phyloP scores from a whole-genome alignment of 2,329 filamentous ascomycete genomes.

The Penicillium sp. region DNA sequence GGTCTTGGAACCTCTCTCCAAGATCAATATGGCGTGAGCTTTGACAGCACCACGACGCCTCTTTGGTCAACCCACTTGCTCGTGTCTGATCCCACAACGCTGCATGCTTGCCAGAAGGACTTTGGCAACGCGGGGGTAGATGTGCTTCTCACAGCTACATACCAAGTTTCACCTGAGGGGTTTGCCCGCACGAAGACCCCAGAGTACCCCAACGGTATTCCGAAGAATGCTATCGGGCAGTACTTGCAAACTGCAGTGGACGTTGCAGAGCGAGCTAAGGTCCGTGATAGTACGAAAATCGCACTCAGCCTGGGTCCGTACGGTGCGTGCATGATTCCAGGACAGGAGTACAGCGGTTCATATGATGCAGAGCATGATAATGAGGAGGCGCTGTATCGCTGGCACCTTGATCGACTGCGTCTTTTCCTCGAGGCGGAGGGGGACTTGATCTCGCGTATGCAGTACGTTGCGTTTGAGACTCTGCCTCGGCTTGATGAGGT shows the following conservation, averaged over 20 bases:
- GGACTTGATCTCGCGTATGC: conserved; percentile 50
- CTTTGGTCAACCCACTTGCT: conserved; percentile 73
- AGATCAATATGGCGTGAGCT: conserved; percentile 60
- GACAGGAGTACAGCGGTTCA: conserved; percentile 67
- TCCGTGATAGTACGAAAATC: conserved; percentile 22
- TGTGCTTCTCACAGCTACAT: conserved; percentile 70
- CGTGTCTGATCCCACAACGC: conserved; percentile 58
- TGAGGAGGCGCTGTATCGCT: conserved; percentile 55
- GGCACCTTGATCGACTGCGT: conserved; percentile 63
- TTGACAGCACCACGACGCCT: conserved; percentile 57
- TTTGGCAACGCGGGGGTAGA: conserved; percentile 65
- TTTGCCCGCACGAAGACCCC: conserved; percentile 59
- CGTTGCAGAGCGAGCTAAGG: conserved; percentile 45
- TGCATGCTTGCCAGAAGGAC: conserved; percentile 62
- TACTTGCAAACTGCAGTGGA: conserved; percentile 51
- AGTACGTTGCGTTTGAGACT: conserved; percentile 69
- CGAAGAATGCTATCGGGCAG: conserved; percentile 45
- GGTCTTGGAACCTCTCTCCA: conserved; percentile 71
- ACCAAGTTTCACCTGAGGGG: conserved; percentile 65
- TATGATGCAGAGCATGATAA: conserved; percentile 61
- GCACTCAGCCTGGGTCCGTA: conserved; percentile 71
- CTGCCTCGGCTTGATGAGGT: conserved; percentile 69
- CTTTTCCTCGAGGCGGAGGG: conserved; percentile 56
- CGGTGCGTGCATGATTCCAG: conserved; percentile 69
- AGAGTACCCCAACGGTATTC: conserved; percentile 54